Conservation (phyloP, 495 filamentous ascomycete genomes). For the Penicillium chermesinum region DNA sequence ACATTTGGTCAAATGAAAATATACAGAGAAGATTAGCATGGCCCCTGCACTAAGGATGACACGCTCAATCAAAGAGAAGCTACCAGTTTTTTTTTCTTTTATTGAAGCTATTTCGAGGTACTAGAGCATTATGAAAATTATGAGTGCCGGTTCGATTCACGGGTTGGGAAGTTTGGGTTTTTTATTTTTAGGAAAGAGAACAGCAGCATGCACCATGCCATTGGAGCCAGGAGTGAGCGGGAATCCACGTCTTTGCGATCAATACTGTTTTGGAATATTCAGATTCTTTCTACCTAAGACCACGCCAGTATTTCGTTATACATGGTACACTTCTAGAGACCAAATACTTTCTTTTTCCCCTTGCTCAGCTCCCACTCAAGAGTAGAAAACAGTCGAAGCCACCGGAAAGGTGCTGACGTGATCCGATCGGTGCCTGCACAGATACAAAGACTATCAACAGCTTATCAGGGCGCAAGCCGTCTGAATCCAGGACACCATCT, state of each 20-base stretch:
- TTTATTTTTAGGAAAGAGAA: too few relatives aligned
- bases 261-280: not conserved
- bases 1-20: constrained; percentile 81
- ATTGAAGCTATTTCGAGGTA: constrained; percentile 17
- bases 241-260: too few relatives aligned
- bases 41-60: constrained; percentile 99
- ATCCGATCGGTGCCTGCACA: constrained; percentile 28
- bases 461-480: not conserved
- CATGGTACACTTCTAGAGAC: too few relatives aligned
- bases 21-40: constrained; percentile 99
- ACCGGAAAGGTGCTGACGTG: constrained; percentile 34
- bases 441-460: constrained; percentile 11
- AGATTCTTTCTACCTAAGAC: too few relatives aligned
- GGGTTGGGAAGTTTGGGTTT: not conserved
- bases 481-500: not conserved
- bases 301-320: too few relatives aligned
- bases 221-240: too few relatives aligned
- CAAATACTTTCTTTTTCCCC: too few relatives aligned
- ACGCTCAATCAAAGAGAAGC: constrained; percentile 98
- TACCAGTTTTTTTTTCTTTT: constrained; percentile 63
- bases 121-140: constrained; percentile 1
- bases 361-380: not conserved
- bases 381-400: constrained; percentile 16
- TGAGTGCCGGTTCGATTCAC: not conserved
- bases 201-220: too few relatives aligned